These are phyloP conservation scores for Diaporthe caulivora DNA, from an alignment of 2,329 filamentous ascomycete species.

Conservation along the genomic window DNA sequence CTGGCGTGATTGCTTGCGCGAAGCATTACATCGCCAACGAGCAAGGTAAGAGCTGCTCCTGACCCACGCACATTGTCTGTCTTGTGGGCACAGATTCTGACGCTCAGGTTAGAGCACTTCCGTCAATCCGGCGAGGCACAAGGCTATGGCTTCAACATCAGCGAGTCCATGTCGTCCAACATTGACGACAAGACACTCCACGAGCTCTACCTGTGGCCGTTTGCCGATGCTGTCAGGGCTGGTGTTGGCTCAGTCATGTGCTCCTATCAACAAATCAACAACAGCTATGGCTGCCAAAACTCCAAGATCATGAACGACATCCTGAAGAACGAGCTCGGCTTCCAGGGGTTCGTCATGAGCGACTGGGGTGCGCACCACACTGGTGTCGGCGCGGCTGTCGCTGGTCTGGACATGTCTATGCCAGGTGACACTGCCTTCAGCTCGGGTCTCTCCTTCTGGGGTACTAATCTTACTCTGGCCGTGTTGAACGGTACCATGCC, in stretches of 20 bases:
- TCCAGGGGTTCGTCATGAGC: conserved; percentile 74
- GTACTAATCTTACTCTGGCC: conserved; percentile 86
- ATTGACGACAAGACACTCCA: conserved; percentile 72
- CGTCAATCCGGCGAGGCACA: conserved; percentile 69
- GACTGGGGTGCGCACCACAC: conserved; percentile 76
- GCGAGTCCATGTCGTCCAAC: conserved; percentile 65
- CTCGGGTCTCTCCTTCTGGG: conserved; percentile 81
- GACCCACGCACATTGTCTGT: background rate
- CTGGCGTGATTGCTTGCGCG: conserved; percentile 82
- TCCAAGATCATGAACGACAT: conserved; percentile 72
- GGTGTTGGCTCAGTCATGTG: conserved; percentile 64
- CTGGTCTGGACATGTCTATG: conserved; percentile 87
- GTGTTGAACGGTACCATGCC: conserved; percentile 92
- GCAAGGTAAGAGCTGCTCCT: conserved; percentile 58
- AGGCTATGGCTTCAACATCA: conserved; percentile 72
- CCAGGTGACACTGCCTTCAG: conserved; percentile 85
- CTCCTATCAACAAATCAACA: conserved; percentile 74
- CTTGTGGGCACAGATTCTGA: conserved; percentile 31
- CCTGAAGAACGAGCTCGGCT: conserved; percentile 74
- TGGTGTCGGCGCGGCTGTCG: conserved; percentile 72
- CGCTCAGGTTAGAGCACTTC: conserved; percentile 71
- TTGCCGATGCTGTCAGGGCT: conserved; percentile 70
- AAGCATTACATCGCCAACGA: conserved; percentile 80
- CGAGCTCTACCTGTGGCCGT: conserved; percentile 74
- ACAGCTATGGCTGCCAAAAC: conserved; percentile 76